These are phyloP conservation scores for Jatropha curcas DNA, from an alignment of 345 rosid species.

Conservation along the genomic window DNA sequence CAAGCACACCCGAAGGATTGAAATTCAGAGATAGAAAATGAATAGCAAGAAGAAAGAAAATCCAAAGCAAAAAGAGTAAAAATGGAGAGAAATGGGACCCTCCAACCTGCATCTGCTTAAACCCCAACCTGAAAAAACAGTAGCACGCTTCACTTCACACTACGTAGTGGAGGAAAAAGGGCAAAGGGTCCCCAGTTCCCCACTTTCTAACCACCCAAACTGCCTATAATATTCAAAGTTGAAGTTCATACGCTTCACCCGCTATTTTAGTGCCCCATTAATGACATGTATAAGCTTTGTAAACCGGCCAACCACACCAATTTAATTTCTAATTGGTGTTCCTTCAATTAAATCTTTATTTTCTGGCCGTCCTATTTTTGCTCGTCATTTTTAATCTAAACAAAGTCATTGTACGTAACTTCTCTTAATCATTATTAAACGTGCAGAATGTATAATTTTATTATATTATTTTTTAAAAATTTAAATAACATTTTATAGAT, in stretches of 20 bases:
- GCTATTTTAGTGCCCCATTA: not conserved
- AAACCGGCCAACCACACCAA: not conserved
- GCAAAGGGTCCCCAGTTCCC: not conserved
- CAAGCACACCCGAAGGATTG: not conserved
- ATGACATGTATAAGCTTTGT: not conserved
- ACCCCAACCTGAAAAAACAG: not conserved
- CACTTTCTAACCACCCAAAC: constrained; percentile 15
- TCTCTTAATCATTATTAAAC: too few species aligned
- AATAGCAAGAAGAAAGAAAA: not conserved
- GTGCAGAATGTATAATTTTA: too few species aligned
- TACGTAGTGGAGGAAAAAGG: not conserved
- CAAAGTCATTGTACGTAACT: too few species aligned
- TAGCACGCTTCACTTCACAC: constrained; percentile 1
- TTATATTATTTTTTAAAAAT: too few species aligned
- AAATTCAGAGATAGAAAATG: not conserved
- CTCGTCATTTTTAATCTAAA: too few species aligned
- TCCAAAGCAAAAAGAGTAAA: too few species aligned
- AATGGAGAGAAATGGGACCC: not conserved
- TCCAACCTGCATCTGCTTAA: not conserved
- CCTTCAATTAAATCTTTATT: not conserved
- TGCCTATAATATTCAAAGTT: too few species aligned
- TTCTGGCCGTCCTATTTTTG: not conserved
- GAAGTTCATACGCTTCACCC: not conserved
- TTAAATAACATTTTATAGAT: too few species aligned
- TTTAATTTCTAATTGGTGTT: not conserved